Percentiles rank a stretch among this genome's conserved stretches.
phyloP scores from a whole-genome alignment of 768 basidiomycete species.

The Leccinellum luteum region DNA sequence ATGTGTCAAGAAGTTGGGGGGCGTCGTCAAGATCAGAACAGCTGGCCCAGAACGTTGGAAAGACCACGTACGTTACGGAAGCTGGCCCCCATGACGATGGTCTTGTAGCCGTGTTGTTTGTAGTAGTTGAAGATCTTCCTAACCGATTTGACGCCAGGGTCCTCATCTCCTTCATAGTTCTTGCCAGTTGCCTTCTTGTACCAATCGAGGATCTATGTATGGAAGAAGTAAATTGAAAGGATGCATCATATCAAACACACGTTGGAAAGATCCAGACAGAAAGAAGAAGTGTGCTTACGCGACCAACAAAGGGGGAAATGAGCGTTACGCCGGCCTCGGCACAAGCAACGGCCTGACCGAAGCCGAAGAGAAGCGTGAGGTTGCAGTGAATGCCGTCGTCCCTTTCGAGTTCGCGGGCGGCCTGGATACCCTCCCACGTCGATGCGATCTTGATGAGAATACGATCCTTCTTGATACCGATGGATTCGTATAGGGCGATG shows the following conservation, averaged over 20 bases:
- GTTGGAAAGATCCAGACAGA: conserved; percentile 9
- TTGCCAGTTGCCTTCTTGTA: conserved; percentile 92
- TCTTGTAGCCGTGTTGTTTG: conserved; percentile 97
- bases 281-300: conserved; percentile 51
- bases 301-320: conserved; percentile 99
- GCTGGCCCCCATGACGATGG: conserved; percentile 99
- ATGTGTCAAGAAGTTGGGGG: background rate
- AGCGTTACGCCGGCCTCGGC: conserved; percentile 98
- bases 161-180: conserved; percentile 85
- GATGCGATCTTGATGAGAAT: conserved; percentile 99
- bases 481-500: conserved; percentile 91
- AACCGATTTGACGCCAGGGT: conserved; percentile 95
- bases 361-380: conserved; percentile 97
- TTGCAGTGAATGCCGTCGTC: conserved; percentile 98
- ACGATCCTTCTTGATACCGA: conserved; percentile 92
- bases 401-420: conserved; percentile 91
- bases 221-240: conserved; percentile 7
- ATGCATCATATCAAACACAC: conserved; percentile 1
- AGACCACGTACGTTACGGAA: conserved; percentile 85
- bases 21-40: conserved; percentile 1
- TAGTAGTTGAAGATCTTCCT: conserved; percentile 99
- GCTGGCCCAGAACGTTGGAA: background rate
- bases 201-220: conserved; percentile 91
- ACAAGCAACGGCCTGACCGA: conserved; percentile 97
- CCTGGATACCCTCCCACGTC: conserved; percentile 99